Evolutionary conservation across 805 yeast genomes (phyloP).

Genomic region (Torulaspora microellipsoides): DNA sequence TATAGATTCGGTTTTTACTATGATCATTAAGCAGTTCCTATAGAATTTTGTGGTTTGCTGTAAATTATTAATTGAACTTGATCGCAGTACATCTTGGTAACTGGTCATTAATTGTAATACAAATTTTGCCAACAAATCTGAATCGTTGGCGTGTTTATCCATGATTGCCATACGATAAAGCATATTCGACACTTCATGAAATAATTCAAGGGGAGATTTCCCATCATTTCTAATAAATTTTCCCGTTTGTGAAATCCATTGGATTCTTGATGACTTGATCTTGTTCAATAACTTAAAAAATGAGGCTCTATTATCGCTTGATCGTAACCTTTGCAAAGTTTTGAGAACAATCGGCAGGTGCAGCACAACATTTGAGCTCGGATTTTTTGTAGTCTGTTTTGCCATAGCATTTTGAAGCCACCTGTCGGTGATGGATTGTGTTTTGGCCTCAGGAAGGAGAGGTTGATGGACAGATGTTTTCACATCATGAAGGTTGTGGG

Average conservation of each 20-base stretch:
- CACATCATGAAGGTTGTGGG: too few relatives aligned
- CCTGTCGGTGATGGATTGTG: conserved; percentile 14
- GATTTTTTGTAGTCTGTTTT: background rate
- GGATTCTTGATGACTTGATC: conserved; percentile 17
- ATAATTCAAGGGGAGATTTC: conserved; percentile 24
- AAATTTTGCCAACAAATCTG: conserved; percentile 19
- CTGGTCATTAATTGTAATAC: conserved; percentile 16
- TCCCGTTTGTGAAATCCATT: conserved; percentile 22
- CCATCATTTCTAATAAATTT: conserved; percentile 2
- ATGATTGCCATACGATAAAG: conserved; percentile 16
- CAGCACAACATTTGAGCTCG: conserved; percentile 1
- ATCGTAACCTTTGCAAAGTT: conserved; percentile 23
- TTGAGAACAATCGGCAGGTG: conserved; percentile 19
- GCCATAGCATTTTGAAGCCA: conserved; percentile 22
- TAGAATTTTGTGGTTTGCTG: conserved; percentile 11
- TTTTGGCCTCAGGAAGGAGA: background rate
- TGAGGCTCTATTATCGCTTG: conserved; percentile 11
- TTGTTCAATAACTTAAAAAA: conserved; percentile 25
- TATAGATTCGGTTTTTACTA: conserved; percentile 19
- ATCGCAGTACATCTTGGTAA: conserved; percentile 8
- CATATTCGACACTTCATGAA: conserved; percentile 27
- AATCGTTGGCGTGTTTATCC: conserved; percentile 4
- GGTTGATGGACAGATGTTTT: too few relatives aligned
- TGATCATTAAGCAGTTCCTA: conserved; percentile 15
- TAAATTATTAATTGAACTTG: conserved; percentile 5